These are phyloP conservation scores for Xylaria acuta DNA, from an alignment of 495 filamentous ascomycete species.

Conservation along the genomic window DNA sequence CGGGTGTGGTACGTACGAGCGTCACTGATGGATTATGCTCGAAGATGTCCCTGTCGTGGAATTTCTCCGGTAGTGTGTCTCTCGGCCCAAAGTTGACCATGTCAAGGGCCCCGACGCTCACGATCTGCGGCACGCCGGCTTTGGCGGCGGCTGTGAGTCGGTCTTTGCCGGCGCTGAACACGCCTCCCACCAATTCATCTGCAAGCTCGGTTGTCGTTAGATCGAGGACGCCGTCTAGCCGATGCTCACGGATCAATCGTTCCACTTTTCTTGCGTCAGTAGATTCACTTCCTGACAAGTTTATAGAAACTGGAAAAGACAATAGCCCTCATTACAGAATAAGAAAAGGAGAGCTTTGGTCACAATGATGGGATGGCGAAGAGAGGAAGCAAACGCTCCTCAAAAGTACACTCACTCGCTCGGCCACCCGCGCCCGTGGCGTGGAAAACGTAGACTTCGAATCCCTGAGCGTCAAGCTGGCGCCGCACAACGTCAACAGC, in stretches of 20 bases:
- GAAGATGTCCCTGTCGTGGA: constrained; percentile 53
- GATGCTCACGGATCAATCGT: constrained; percentile 58
- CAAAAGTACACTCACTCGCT: constrained; percentile 41
- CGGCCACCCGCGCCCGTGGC: constrained; percentile 70
- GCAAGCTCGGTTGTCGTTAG: constrained; percentile 73
- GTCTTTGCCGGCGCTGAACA: constrained; percentile 60
- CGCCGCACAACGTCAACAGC: constrained; percentile 57
- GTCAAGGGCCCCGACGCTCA: constrained; percentile 69
- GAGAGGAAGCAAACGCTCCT: background rate
- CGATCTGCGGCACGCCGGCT: constrained; percentile 63
- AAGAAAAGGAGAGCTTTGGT: background rate
- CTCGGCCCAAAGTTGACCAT: constrained; percentile 72
- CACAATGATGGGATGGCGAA: background rate
- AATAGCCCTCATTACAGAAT: background rate
- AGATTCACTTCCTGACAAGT: background rate
- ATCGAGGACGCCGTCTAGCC: constrained; percentile 68
- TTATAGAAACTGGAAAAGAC: no score
- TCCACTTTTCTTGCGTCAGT: constrained; percentile 58
- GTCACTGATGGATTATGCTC: constrained; percentile 72
- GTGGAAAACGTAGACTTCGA: constrained; percentile 71
- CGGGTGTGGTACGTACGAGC: constrained; percentile 62
- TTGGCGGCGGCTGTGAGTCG: constrained; percentile 61
- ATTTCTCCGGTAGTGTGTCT: constrained; percentile 59
- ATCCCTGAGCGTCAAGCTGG: constrained; percentile 47
- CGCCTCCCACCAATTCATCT: constrained; percentile 66